Percentiles rank a stretch among this genome's conserved stretches.
Evolutionary conservation across 805 yeast genomes (phyloP).

Genomic region (Saccharomyces jurei): DNA sequence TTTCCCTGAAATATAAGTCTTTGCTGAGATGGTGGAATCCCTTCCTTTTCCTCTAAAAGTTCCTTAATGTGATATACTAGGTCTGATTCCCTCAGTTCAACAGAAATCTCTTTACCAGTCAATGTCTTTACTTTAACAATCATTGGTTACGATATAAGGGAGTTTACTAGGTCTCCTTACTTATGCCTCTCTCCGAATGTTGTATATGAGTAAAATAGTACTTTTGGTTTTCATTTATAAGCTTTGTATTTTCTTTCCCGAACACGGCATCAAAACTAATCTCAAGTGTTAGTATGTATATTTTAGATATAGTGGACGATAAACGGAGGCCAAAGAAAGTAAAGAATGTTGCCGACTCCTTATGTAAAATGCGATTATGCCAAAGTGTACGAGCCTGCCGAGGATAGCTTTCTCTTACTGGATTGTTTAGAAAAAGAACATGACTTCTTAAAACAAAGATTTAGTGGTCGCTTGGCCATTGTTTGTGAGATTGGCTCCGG

Average conservation of each 20-base stretch:
- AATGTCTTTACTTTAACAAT: conserved; percentile 25
- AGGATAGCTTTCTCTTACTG: conserved; percentile 77
- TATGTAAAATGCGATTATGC: conserved; percentile 49
- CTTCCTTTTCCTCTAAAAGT: conserved; percentile 90
- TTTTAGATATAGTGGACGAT: background rate
- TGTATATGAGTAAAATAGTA: background rate
- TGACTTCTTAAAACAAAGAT: conserved; percentile 28
- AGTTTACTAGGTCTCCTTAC: background rate
- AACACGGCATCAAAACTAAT: background rate
- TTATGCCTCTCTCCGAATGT: background rate
- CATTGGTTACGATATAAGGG: conserved; percentile 2
- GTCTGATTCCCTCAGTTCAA: conserved; percentile 29
- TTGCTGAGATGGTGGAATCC: conserved; percentile 95
- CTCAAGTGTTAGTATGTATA: background rate
- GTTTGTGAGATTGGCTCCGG: conserved; percentile 88
- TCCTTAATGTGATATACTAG: conserved; percentile 71
- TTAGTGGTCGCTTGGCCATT: conserved; percentile 36
- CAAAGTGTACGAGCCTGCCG: conserved; percentile 91
- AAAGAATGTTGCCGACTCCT: conserved; percentile 75
- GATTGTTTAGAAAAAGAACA: conserved; percentile 68
- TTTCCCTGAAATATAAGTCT: conserved; percentile 84
- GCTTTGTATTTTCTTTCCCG: background rate
- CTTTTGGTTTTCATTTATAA: background rate
- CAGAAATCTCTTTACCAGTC: conserved; percentile 32
- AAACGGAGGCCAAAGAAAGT: background rate